Conservation (phyloP, 2,329 filamentous ascomycete species). For the Aspergillus texensis region DNA sequence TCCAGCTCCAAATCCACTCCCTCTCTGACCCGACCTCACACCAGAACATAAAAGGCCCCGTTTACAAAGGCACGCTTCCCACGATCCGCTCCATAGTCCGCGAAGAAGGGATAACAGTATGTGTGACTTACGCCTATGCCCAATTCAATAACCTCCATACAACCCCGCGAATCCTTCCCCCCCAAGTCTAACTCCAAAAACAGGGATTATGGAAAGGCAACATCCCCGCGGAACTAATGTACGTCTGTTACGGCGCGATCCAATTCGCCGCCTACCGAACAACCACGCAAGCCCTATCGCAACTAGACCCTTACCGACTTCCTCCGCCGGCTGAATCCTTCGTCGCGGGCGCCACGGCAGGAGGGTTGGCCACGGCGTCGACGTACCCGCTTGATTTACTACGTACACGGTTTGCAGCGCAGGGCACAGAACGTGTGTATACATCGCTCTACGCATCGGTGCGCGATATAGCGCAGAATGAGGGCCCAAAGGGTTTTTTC, state of each 20-base stretch:
- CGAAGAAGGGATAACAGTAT: constrained; percentile 75
- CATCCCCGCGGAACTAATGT: constrained; percentile 90
- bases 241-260: constrained; percentile 83
- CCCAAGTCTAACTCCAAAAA: background rate
- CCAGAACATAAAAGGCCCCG: constrained; percentile 47
- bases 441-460: constrained; percentile 69
- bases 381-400: constrained; percentile 95
- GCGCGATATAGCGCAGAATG: constrained; percentile 70
- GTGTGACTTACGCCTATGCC: constrained; percentile 4
- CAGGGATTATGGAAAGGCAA: constrained; percentile 94
- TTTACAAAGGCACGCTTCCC: constrained; percentile 72
- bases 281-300: constrained; percentile 67
- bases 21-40: constrained; percentile 71
- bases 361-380: constrained; percentile 75
- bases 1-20: constrained; percentile 89
- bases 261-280: constrained; percentile 90
- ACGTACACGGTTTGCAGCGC: constrained; percentile 93
- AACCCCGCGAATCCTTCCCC: too few relatives aligned
- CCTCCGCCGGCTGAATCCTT: constrained; percentile 76
- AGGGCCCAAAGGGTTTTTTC: constrained; percentile 82
- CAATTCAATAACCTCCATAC: background rate
- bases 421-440: constrained; percentile 82
- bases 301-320: constrained; percentile 53
- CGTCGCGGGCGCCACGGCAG: constrained; percentile 78
- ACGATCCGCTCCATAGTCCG: constrained; percentile 76